Evolutionary conservation across 2,329 filamentous ascomycete genomes (phyloP).

Genomic region (Diplodia corticola): DNA sequence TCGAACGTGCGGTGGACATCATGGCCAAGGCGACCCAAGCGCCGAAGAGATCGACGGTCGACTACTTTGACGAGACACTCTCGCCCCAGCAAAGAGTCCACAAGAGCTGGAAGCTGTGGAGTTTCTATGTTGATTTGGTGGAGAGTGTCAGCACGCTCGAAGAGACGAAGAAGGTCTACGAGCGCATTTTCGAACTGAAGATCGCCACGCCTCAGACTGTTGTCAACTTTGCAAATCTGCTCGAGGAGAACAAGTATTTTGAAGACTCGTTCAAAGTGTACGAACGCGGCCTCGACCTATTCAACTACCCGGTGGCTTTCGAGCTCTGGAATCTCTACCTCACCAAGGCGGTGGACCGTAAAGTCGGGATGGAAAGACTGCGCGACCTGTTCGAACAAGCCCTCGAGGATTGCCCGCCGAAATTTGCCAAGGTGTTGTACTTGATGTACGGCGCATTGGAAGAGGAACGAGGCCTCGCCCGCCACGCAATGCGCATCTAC

Average conservation of each 20-base stretch:
- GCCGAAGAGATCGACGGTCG: constrained; percentile 96
- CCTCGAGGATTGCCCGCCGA: constrained; percentile 88
- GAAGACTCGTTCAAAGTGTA: constrained; percentile 98
- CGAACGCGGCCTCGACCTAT: constrained; percentile 94
- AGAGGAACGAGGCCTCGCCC: constrained; percentile 88
- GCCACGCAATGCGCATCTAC: constrained; percentile 98
- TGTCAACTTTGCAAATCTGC: constrained; percentile 94
- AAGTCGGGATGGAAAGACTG: constrained; percentile 90
- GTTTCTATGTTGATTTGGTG: constrained; percentile 97
- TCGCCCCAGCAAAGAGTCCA: constrained; percentile 95
- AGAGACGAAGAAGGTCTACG: constrained; percentile 91
- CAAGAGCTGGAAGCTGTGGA: constrained; percentile 99
- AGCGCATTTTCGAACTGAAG: constrained; percentile 94
- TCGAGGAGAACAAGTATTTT: constrained; percentile 93
- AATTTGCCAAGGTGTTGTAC: constrained; percentile 93
- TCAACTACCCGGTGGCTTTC: constrained; percentile 96
- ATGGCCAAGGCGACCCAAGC: constrained; percentile 97
- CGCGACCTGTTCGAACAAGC: constrained; percentile 97
- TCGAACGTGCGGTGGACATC: constrained; percentile 88
- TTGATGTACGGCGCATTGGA: constrained; percentile 98
- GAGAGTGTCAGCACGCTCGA: constrained; percentile 90
- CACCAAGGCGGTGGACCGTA: constrained; percentile 93
- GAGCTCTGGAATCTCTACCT: constrained; percentile 98
- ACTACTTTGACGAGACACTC: constrained; percentile 95
- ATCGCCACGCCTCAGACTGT: constrained; percentile 98